Evolutionary conservation across 2,329 filamentous ascomycete species (phyloP), one percentile per base, ranked within the genome.

Genomic region (Ophiostoma sp.): DNA sequence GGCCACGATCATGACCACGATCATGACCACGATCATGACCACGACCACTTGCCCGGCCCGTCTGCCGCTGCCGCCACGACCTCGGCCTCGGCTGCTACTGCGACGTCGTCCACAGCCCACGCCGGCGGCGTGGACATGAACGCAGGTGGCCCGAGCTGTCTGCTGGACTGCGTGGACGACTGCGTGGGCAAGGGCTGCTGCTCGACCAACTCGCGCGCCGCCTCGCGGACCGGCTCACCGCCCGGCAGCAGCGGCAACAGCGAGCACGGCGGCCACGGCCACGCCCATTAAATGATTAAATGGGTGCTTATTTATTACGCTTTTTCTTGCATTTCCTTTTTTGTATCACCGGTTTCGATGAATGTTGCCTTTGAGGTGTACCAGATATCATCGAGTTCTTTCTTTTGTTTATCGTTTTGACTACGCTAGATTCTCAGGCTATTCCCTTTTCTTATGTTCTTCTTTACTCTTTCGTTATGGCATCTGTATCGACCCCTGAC

Each of bases 131-230:
- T 72, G 55, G 67, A 71, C 67, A 66, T 55, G 58, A 68, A 52
- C 63, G 67, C 65, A 60, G 45, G 66, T 64, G 67, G 71, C 68
- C 66, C 71, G 36, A 68, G 76, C 2, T 86, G 84, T 71, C 77
- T 87, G 47, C 77, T 87, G 3, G 83, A 84, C 70, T 84, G 82
- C 67, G 79, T 83, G 9, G 81, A 83, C 64, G 76, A 83, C 69
- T 84, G 82, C 69, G 76, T 78, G 3, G 81, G 76, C 16, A 76
- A 78, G 73, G 81, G 80, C 14, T 84, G 82, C 76, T 84, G 81
- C 72, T 73, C 76, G 2, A 68, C 79, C 75, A 82, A 79, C 70
- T 74, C 77, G 1, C 71, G 72, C 12, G 64, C 73, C 0, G 74
- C 69, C 52, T 77, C 75, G 16, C 69, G 66, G 18, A 69, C 66